Percentiles rank a stretch among this genome's conserved stretches.
Evolutionary conservation across 257 asterid species (phyloP).

Genomic region (Solanum chmielewskii): DNA sequence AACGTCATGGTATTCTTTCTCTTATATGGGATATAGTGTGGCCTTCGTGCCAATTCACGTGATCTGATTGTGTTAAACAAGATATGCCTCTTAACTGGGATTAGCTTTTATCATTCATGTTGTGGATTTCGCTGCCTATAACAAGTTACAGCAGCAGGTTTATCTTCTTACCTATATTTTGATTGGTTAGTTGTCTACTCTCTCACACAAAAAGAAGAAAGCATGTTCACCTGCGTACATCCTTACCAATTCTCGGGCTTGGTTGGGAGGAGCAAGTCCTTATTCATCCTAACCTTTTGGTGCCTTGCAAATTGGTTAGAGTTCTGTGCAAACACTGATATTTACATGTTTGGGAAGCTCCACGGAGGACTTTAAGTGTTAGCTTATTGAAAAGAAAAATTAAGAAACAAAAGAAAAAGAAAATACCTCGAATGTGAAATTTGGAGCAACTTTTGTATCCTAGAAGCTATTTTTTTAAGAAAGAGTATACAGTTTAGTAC

Average conservation of each 20-base stretch:
- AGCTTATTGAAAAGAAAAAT: neutral
- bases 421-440: neutral
- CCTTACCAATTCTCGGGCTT: neutral
- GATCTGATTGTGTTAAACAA: neutral
- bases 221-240: neutral
- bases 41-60: neutral
- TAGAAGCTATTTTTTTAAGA: neutral
- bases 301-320: neutral
- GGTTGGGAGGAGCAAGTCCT: neutral
- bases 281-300: neutral
- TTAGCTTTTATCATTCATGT: neutral
- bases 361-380: neutral
- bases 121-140: neutral
- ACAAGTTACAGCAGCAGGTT: neutral
- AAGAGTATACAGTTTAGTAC: neutral
- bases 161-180: neutral
- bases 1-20: neutral
- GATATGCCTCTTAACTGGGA: neutral
- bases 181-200: neutral
- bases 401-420: neutral
- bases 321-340: neutral
- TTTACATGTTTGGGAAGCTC: neutral
- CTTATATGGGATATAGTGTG: neutral
- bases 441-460: neutral
- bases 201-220: neutral